Evolutionary conservation across 1,284 basidiomycete genomes (phyloP).

Genomic region (Ganoderma lucidum): DNA sequence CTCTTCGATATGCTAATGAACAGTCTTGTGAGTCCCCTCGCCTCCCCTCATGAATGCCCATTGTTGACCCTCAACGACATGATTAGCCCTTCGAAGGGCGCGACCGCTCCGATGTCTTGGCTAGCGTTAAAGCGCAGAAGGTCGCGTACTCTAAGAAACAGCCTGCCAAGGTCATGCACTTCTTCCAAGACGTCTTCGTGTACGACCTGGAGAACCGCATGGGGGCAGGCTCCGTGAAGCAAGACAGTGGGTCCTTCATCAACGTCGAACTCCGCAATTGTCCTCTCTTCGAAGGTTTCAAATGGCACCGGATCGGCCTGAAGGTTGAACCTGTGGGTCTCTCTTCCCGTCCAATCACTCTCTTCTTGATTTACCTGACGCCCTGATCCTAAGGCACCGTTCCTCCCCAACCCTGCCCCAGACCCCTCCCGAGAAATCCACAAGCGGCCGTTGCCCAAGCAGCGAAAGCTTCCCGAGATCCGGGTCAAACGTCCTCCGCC

Average conservation of each 20-base stretch:
- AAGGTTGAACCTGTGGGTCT: slow-evolving; percentile 26
- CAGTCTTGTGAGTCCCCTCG: slow-evolving; percentile 49
- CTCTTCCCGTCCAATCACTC: background rate
- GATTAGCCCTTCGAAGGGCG: background rate
- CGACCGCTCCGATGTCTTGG: background rate
- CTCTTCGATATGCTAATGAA: slow-evolving; percentile 81
- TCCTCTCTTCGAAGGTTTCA: slow-evolving; percentile 35
- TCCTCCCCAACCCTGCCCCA: background rate
- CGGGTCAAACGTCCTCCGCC: slow-evolving; percentile 14
- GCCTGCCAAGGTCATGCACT: slow-evolving; percentile 48
- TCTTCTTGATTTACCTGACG: slow-evolving; percentile 43
- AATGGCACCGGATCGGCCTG: slow-evolving; percentile 24
- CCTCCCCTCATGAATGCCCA: background rate
- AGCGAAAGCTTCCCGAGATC: slow-evolving; percentile 21
- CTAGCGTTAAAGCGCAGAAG: background rate
- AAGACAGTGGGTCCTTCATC: slow-evolving; percentile 27
- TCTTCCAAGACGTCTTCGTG: slow-evolving; percentile 47
- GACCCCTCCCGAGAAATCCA: background rate
- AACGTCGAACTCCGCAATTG: slow-evolving; percentile 34
- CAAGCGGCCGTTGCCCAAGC: slow-evolving; percentile 10
- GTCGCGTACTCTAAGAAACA: slow-evolving; percentile 27
- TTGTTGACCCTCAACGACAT: background rate
- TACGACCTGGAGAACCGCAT: slow-evolving; percentile 50
- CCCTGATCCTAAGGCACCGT: background rate
- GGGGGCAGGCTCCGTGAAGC: slow-evolving; percentile 43